These are phyloP conservation scores for Boletus vinaceobasis DNA, from an alignment of 768 basidiomycete genomes.

Conservation along the genomic window DNA sequence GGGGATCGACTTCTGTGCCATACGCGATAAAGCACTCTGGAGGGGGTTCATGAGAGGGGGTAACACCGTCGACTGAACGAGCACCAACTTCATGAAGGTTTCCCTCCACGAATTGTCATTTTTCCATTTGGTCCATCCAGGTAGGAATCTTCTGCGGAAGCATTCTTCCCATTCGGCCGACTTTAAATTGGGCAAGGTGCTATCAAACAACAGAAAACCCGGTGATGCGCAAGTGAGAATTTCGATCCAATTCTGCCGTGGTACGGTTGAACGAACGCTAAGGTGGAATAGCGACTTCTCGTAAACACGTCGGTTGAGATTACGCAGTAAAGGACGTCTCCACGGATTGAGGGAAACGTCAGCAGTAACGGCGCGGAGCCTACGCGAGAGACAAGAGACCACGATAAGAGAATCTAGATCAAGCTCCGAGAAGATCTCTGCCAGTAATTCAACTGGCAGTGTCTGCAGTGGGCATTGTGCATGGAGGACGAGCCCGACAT, in stretches of 20 bases:
- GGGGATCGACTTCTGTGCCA: conserved; percentile 65
- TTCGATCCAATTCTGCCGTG: conserved; percentile 78
- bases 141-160: conserved; percentile 67
- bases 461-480: conserved; percentile 35
- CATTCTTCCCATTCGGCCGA: conserved; percentile 72
- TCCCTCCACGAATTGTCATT: conserved; percentile 62
- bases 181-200: conserved; percentile 65
- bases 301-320: conserved; percentile 45
- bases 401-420: conserved; percentile 58
- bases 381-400: conserved; percentile 58
- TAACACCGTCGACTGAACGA: conserved; percentile 1
- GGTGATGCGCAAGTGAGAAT: conserved; percentile 63
- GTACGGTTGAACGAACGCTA: conserved; percentile 60
- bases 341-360: conserved; percentile 71
- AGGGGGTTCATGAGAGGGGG: conserved; percentile 10
- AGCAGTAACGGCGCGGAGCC: conserved; percentile 54
- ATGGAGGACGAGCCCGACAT: background rate
- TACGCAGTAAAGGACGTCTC: conserved; percentile 65
- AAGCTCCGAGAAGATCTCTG: conserved; percentile 66
- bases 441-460: conserved; percentile 76
- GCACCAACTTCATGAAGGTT: conserved; percentile 59
- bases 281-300: conserved; percentile 54
- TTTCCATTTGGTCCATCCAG: conserved; percentile 73
- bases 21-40: conserved; percentile 57
- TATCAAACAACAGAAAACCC: conserved; percentile 61